Evolutionary conservation across 164 flowering plant genomes (phyloP).

Genomic region (Liriodendron chinense): DNA sequence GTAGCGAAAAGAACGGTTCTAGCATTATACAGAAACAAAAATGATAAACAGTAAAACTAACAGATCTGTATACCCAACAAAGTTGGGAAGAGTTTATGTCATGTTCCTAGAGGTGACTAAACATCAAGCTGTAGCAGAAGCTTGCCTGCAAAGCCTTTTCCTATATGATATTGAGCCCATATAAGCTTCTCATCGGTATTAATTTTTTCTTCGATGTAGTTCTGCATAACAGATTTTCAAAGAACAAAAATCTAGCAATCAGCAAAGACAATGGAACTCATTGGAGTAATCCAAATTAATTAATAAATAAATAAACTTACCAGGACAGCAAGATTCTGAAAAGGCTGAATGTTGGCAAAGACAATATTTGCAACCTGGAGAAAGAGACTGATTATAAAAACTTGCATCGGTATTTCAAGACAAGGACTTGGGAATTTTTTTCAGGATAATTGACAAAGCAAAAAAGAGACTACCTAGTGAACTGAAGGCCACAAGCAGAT

Average conservation of each 20-base stretch:
- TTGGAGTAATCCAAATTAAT: background rate
- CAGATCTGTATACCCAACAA: background rate
- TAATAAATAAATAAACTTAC: constrained; percentile 27
- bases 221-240: constrained; percentile 35
- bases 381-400: background rate
- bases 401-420: background rate
- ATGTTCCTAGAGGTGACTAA: background rate
- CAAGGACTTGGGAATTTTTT: background rate
- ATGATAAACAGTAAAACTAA: background rate
- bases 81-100: background rate
- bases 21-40: background rate
- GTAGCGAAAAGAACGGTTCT: background rate
- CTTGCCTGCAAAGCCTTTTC: constrained; percentile 75
- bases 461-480: background rate
- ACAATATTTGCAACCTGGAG: constrained; percentile 81
- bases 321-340: constrained; percentile 55
- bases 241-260: background rate
- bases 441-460: background rate
- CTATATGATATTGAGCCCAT: constrained; percentile 58
- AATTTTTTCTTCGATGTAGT: constrained; percentile 57
- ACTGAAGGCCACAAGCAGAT: background rate
- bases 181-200: constrained; percentile 47
- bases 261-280: background rate
- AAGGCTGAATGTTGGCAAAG: constrained; percentile 76
- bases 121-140: background rate